phyloP scores from a whole-genome alignment of 352 stramenopile species.

The Globisporangium mamillatum region DNA sequence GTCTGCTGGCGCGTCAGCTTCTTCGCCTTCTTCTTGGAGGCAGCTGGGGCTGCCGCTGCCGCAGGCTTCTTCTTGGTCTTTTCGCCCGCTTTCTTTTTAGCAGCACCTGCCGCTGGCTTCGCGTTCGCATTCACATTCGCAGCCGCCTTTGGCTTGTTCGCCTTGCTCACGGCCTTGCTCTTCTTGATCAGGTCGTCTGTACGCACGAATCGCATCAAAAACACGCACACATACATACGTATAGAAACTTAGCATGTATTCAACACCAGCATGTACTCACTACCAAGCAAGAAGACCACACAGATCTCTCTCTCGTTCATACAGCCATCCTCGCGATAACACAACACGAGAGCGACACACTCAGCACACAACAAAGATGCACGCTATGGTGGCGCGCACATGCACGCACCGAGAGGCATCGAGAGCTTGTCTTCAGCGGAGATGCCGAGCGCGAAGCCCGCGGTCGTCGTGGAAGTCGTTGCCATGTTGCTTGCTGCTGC shows the following conservation, averaged over 20 bases:
- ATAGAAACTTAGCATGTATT: background rate
- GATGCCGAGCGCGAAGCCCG: conserved; percentile 44
- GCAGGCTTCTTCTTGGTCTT: conserved; percentile 8
- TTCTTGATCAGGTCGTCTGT: conserved; percentile 49
- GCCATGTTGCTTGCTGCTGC: conserved; percentile 2
- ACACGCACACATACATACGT: background rate
- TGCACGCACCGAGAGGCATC: conserved; percentile 41
- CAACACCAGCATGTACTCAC: background rate
- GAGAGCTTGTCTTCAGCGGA: conserved; percentile 56
- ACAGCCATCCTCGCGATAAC: background rate
- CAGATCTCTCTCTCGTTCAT: background rate
- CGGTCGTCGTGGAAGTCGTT: conserved; percentile 8
- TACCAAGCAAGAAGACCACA: background rate
- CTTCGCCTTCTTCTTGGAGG: conserved; percentile 20
- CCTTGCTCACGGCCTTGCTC: conserved; percentile 22
- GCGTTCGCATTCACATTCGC: conserved; percentile 2
- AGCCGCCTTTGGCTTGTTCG: conserved; percentile 22
- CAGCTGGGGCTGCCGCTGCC: background rate
- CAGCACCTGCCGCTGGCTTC: background rate
- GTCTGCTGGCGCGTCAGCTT: conserved; percentile 42
- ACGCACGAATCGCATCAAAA: background rate
- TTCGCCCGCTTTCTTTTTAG: conserved; percentile 11
- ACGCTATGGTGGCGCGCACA: background rate
- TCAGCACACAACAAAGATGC: background rate
- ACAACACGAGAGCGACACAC: conserved; percentile 1